These are phyloP conservation scores for Wallacemonas collosoma DNA, from an alignment of 208 protist species.

Conservation along the genomic window DNA sequence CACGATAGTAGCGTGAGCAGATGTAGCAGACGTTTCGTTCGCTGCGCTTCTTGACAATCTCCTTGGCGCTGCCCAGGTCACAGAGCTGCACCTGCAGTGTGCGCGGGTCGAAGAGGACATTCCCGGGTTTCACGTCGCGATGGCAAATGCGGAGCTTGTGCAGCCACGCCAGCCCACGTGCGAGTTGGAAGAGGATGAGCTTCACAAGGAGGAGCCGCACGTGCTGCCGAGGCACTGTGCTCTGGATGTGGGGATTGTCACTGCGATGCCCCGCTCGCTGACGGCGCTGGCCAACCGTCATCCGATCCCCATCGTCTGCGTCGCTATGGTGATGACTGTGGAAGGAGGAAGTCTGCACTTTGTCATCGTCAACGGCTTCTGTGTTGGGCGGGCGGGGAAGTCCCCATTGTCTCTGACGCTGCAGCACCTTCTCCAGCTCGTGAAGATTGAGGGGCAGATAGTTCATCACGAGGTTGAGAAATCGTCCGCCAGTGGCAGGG, in stretches of 20 bases:
- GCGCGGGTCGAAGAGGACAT: slow-evolving; percentile 79
- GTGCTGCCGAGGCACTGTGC: slow-evolving; percentile 52
- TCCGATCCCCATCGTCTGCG: too few species aligned
- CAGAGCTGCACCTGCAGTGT: slow-evolving; percentile 80
- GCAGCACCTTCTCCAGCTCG: slow-evolving; percentile 88
- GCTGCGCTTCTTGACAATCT: slow-evolving; percentile 43
- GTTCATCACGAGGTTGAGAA: slow-evolving; percentile 99
- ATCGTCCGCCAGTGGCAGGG: slow-evolving; percentile 90
- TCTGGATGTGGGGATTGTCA: too few species aligned
- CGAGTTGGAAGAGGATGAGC: slow-evolving; percentile 96
- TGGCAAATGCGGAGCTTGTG: slow-evolving; percentile 81
- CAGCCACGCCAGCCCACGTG: slow-evolving; percentile 94
- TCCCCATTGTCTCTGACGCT: slow-evolving; percentile 29
- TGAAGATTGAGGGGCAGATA: slow-evolving; percentile 98
- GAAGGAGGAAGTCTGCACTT: too few species aligned
- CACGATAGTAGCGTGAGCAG: slow-evolving; percentile 95
- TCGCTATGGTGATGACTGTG: too few species aligned
- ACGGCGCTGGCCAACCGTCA: too few species aligned
- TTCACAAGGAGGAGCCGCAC: slow-evolving; percentile 94
- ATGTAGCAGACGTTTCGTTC: slow-evolving; percentile 92
- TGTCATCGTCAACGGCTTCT: slow-evolving; percentile 76
- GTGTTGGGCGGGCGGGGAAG: neutral
- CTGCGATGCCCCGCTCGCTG: too few species aligned
- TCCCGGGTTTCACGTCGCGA: slow-evolving; percentile 91
- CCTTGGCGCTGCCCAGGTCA: slow-evolving; percentile 91